Conservation (phyloP, 73 alveolate genomes). For the Paramecium octaurelia region DNA sequence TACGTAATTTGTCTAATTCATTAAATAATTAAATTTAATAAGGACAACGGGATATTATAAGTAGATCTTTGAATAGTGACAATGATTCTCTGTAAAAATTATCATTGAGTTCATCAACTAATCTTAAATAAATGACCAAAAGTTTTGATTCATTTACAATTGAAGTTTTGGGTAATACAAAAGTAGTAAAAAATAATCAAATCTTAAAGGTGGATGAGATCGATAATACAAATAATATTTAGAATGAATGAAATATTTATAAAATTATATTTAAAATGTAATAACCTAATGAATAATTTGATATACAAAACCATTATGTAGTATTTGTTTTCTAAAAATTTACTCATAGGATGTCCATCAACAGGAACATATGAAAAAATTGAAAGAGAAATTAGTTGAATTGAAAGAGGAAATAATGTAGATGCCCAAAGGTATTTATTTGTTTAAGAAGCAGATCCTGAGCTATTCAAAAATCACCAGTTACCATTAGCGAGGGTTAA, state of each 20-base stretch:
- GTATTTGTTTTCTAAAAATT: background rate
- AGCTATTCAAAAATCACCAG: conserved; percentile 78
- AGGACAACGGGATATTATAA: background rate
- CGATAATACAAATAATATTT: background rate
- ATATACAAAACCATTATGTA: conserved; percentile 6
- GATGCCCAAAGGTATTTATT: conserved; percentile 56
- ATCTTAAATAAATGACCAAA: background rate
- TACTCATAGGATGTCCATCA: conserved; percentile 10
- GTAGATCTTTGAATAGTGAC: background rate
- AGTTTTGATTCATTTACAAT: background rate
- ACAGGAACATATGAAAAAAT: conserved; percentile 59
- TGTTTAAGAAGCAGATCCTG: conserved; percentile 63
- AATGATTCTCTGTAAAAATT: background rate
- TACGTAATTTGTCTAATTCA: background rate
- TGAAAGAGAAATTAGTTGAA: conserved; percentile 58
- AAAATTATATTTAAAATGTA: background rate
- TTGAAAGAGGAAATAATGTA: conserved; percentile 55
- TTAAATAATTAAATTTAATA: background rate
- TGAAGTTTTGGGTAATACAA: background rate
- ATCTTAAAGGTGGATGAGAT: background rate
- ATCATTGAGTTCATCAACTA: conserved; percentile 1
- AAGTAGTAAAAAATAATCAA: background rate
- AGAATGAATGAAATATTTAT: background rate
- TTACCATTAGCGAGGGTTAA: conserved; percentile 98
- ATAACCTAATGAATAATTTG: conserved; percentile 21